Conservation (phyloP, 495 filamentous ascomycete genomes). For the Physcia stellaris region DNA sequence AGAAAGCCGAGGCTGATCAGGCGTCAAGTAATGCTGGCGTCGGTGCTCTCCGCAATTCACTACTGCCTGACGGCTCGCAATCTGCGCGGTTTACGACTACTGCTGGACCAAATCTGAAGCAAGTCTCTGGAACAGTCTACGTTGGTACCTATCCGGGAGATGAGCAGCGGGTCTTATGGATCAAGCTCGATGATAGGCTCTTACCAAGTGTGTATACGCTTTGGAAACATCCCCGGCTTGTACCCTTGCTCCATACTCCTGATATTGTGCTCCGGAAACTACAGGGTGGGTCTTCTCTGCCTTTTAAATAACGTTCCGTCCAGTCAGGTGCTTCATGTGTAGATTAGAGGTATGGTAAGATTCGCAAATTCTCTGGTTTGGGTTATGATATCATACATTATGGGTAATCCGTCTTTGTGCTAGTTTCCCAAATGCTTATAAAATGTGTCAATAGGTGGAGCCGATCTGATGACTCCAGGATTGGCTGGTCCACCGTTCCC, state of each 20-base stretch:
- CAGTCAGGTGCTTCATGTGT: too few species aligned
- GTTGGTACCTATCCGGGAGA: constrained; percentile 40
- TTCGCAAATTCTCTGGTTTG: too few species aligned
- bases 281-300: too few species aligned
- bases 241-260: constrained; percentile 52
- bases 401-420: too few species aligned
- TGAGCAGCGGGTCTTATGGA: constrained; percentile 58
- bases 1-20: constrained; percentile 25
- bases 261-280: constrained; percentile 50
- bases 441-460: too few species aligned
- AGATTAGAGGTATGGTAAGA: too few species aligned
- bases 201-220: constrained; percentile 6
- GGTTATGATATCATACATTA: too few species aligned
- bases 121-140: constrained; percentile 53
- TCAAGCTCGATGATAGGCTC: constrained; percentile 46
- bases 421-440: too few species aligned
- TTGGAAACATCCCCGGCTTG: constrained; percentile 34
- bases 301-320: too few species aligned
- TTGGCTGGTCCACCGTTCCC: constrained; percentile 61
- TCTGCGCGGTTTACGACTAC: constrained; percentile 60
- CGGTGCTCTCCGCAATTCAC: constrained; percentile 41
- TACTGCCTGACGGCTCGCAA: constrained; percentile 50
- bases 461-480: constrained; percentile 66
- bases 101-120: constrained; percentile 46
- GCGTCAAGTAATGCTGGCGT: constrained; percentile 28